Percentiles rank a stretch among this genome's conserved stretches.
These are phyloP conservation scores for Mortierella sp. DNA, from an alignment of 371 early-diverging fungal species.

Conservation along the genomic window DNA sequence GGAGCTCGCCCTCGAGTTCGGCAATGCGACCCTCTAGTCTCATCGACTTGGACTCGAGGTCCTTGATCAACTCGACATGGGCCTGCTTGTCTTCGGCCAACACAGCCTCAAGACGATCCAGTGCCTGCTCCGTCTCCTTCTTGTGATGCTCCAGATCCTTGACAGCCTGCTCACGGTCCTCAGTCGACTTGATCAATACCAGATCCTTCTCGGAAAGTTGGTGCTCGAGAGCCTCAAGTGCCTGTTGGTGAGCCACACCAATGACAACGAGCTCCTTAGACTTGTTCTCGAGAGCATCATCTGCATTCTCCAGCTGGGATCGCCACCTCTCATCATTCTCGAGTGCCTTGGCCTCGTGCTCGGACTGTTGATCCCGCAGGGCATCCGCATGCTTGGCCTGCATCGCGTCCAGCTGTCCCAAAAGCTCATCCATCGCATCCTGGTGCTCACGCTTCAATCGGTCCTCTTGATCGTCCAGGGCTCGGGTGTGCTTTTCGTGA, in stretches of 20 bases:
- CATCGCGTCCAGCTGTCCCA: constrained; percentile 16
- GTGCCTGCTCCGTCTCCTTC: constrained; percentile 44
- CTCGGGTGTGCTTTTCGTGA: constrained; percentile 21
- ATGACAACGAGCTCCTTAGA: constrained; percentile 14
- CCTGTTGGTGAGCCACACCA: background rate
- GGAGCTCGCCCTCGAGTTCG: constrained; percentile 25
- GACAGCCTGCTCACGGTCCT: constrained; percentile 42
- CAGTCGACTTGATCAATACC: background rate
- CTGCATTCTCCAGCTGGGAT: background rate
- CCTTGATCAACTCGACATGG: constrained; percentile 28
- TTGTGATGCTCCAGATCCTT: constrained; percentile 41
- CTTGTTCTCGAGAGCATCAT: constrained; percentile 12
- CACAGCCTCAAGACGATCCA: constrained; percentile 45
- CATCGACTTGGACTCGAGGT: constrained; percentile 40
- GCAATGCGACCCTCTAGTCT: constrained; percentile 24
- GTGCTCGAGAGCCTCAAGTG: constrained; percentile 6
- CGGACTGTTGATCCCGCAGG: constrained; percentile 14
- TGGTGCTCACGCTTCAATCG: constrained; percentile 23
- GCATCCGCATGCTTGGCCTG: constrained; percentile 10
- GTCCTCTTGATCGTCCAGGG: constrained; percentile 22
- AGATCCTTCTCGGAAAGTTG: constrained; percentile 18
- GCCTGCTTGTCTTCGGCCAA: constrained; percentile 44
- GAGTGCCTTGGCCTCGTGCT: constrained; percentile 16
- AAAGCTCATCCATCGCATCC: constrained; percentile 14
- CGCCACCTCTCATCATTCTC: constrained; percentile 22